Evolutionary conservation across 306 rosid species (phyloP).

Genomic region (Rubus idaeus): DNA sequence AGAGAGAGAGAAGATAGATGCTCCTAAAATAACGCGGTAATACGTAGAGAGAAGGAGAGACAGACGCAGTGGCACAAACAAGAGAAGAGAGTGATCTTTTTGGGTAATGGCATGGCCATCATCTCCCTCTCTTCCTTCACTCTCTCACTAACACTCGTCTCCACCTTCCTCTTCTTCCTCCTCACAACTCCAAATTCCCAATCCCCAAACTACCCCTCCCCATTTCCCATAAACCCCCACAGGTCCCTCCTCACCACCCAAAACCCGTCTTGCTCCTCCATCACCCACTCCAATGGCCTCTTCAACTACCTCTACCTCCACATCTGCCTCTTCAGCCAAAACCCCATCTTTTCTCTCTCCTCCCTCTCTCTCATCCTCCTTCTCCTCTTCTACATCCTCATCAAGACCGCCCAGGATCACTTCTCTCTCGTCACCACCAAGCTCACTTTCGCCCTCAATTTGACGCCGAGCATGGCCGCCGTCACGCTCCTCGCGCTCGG

Average conservation of each 20-base stretch:
- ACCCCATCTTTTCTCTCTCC: slow-evolving; percentile 42
- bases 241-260: slow-evolving; percentile 47
- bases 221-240: slow-evolving; percentile 12
- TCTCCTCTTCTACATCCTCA: slow-evolving; percentile 82
- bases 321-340: slow-evolving; percentile 42
- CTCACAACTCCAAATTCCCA: slow-evolving; percentile 24
- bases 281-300: slow-evolving; percentile 45
- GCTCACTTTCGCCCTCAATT: slow-evolving; percentile 63
- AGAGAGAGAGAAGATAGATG: too few relatives aligned
- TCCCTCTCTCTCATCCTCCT: slow-evolving; percentile 56
- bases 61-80: background rate
- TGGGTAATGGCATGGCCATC: slow-evolving; percentile 70
- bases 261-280: slow-evolving; percentile 29
- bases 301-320: slow-evolving; percentile 50
- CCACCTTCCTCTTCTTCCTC: slow-evolving; percentile 43
- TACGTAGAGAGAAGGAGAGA: background rate
- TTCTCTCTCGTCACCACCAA: slow-evolving; percentile 77
- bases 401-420: slow-evolving; percentile 83
- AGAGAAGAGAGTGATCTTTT: background rate
- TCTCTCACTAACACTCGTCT: slow-evolving; percentile 27
- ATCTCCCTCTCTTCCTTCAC: slow-evolving; percentile 26
- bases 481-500: slow-evolving; percentile 88
- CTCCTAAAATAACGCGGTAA: background rate
- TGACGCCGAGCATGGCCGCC: slow-evolving; percentile 86
- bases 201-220: slow-evolving; percentile 9